Conservation (phyloP, 768 basidiomycete species). For the Russula earlei region DNA sequence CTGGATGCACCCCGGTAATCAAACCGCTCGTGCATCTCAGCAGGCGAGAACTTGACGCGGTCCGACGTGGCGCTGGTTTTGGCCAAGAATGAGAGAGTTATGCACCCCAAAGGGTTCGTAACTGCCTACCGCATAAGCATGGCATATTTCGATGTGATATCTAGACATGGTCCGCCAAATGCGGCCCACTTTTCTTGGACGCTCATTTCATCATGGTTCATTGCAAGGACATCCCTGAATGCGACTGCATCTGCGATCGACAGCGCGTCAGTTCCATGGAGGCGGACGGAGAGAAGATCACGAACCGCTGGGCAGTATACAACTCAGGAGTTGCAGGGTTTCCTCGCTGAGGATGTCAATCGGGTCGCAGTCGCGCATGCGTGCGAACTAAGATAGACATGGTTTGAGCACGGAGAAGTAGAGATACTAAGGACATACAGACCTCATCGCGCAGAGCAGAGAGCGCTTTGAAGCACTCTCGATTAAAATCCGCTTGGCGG, state of each 20-base stretch:
- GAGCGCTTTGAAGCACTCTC: conserved; percentile 10
- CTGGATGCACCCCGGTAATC: conserved; percentile 8
- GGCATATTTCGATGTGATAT: conserved; percentile 14
- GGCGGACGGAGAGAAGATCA: background rate
- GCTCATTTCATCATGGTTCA: background rate
- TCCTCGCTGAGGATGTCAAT: conserved; percentile 30
- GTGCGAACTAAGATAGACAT: background rate
- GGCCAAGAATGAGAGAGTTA: conserved; percentile 1
- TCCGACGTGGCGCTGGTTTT: background rate
- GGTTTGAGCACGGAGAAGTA: background rate
- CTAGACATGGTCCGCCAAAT: conserved; percentile 6
- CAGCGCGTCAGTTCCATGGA: background rate
- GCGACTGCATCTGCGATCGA: background rate
- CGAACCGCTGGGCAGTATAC: conserved; percentile 34
- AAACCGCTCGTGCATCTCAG: conserved; percentile 12
- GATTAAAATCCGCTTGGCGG: background rate
- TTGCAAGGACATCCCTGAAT: background rate
- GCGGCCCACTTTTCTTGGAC: background rate
- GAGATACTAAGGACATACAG: background rate
- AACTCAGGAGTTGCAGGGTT: conserved; percentile 31
- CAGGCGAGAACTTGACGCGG: background rate
- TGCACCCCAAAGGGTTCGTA: conserved; percentile 5
- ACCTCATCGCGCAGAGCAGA: conserved; percentile 15
- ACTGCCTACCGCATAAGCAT: conserved; percentile 6
- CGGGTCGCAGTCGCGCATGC: conserved; percentile 15